phyloP scores from a whole-genome alignment of 2,329 filamentous ascomycete genomes.

The Fusarium agapanthi region DNA sequence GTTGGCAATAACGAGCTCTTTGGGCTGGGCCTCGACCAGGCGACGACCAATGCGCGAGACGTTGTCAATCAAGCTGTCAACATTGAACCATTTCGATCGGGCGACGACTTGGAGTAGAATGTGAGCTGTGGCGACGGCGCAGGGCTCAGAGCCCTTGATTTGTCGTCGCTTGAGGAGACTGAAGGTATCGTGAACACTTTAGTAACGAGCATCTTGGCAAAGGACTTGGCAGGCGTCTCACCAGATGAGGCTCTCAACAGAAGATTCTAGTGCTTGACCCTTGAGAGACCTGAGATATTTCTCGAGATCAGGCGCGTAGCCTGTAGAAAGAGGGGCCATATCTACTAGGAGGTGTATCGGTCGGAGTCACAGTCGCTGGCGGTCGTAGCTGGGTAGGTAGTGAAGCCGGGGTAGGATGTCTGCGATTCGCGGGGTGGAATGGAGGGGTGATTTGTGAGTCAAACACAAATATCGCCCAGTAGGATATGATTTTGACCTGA shows the following conservation, averaged over 20 bases:
- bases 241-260: constrained; percentile 86
- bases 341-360: constrained; percentile 14
- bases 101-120: constrained; percentile 88
- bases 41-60: constrained; percentile 81
- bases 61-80: constrained; percentile 79
- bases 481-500: neutral
- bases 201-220: constrained; percentile 5
- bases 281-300: constrained; percentile 84
- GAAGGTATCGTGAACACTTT: constrained; percentile 14
- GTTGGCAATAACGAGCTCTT: constrained; percentile 92
- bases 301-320: constrained; percentile 74
- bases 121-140: constrained; percentile 89
- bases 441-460: constrained; percentile 28
- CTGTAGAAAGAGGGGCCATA: constrained; percentile 49
- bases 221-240: constrained; percentile 52
- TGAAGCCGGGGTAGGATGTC: constrained; percentile 32
- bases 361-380: constrained; percentile 6
- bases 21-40: constrained; percentile 83
- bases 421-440: constrained; percentile 32
- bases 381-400: constrained; percentile 12
- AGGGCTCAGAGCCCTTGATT: constrained; percentile 86
- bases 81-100: constrained; percentile 79
- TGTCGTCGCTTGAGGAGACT: constrained; percentile 91
- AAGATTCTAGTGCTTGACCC: constrained; percentile 77
- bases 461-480: constrained; percentile 4